A percentile compares a stretch with the other conserved stretches of the same genome.
These are phyloP conservation scores for Ogataea salicorniae DNA, from an alignment of 805 yeast species.

Conservation along the genomic window DNA sequence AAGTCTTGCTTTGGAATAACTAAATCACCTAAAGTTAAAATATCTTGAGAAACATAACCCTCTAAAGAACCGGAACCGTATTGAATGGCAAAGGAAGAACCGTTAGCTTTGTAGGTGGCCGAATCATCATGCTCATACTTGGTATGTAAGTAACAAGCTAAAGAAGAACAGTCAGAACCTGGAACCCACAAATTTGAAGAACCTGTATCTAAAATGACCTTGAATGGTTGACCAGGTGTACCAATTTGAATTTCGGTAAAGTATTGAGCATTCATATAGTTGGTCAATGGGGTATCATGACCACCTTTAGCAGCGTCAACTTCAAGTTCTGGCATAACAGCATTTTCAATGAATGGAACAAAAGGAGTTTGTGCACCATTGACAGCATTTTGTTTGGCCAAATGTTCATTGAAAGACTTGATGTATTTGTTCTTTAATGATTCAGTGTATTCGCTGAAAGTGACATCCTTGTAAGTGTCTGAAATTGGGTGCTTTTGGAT, in stretches of 20 bases:
- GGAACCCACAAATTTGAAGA: constrained; percentile 98
- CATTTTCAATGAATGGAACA: constrained; percentile 37
- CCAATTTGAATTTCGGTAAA: constrained; percentile 88
- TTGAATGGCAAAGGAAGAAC: constrained; percentile 75
- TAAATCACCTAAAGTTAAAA: constrained; percentile 76
- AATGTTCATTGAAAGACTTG: constrained; percentile 31
- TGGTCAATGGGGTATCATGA: constrained; percentile 81
- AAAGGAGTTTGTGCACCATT: constrained; percentile 25
- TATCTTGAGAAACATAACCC: constrained; percentile 88
- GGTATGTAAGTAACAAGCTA: constrained; percentile 91
- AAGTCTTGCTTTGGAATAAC: constrained; percentile 84
- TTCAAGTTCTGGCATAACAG: constrained; percentile 6
- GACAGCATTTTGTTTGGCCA: constrained; percentile 29
- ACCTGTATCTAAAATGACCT: constrained; percentile 94
- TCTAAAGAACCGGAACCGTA: constrained; percentile 93
- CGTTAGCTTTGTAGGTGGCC: constrained; percentile 82
- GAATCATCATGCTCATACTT: constrained; percentile 84
- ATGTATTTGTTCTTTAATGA: constrained; percentile 46
- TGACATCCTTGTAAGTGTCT: constrained; percentile 40
- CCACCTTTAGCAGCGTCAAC: constrained; percentile 30
- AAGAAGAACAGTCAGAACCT: constrained; percentile 76
- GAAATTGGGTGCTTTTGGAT: constrained; percentile 43
- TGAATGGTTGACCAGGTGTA: constrained; percentile 89
- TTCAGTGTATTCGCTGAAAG: constrained; percentile 43
- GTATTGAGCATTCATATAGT: constrained; percentile 94